phyloP scores from a whole-genome alignment of 805 yeast species.

The Barnettozyma californica region DNA sequence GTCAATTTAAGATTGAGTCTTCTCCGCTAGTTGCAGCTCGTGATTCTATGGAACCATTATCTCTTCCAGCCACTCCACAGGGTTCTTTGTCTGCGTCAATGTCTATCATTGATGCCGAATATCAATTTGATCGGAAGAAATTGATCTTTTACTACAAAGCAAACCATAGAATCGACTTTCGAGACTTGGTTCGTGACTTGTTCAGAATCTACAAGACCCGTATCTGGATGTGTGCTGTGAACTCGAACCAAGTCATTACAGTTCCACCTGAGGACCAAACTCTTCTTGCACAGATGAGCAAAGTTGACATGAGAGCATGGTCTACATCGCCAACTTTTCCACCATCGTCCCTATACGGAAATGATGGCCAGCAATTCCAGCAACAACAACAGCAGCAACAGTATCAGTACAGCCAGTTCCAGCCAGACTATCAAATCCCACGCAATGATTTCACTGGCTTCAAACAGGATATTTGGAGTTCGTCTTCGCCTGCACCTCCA shows the following conservation, averaged over 20 bases:
- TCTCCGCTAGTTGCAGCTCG: slow-evolving; percentile 9
- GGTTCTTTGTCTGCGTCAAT: slow-evolving; percentile 24
- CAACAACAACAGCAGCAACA: slow-evolving; percentile 7
- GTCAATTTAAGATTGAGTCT: slow-evolving; percentile 22
- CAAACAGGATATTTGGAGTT: slow-evolving; percentile 14
- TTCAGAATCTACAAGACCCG: slow-evolving; percentile 74
- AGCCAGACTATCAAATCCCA: slow-evolving; percentile 2
- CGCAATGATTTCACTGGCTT: slow-evolving; percentile 9
- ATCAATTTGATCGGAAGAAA: slow-evolving; percentile 76
- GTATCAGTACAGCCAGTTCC: background rate
- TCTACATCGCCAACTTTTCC: slow-evolving; percentile 6
- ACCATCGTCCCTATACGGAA: slow-evolving; percentile 1
- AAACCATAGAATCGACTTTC: slow-evolving; percentile 65
- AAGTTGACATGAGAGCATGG: slow-evolving; percentile 5
- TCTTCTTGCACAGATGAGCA: slow-evolving; percentile 6
- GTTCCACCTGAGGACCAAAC: slow-evolving; percentile 6
- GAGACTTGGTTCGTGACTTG: slow-evolving; percentile 67
- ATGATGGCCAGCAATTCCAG: slow-evolving; percentile 1
- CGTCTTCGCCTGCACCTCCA: slow-evolving; percentile 6
- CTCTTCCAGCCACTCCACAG: slow-evolving; percentile 8
- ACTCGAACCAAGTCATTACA: slow-evolving; percentile 8
- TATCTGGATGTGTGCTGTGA: slow-evolving; percentile 80
- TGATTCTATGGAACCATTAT: slow-evolving; percentile 2
- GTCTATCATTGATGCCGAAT: slow-evolving; percentile 71
- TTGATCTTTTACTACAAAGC: slow-evolving; percentile 67